phyloP scores from a whole-genome alignment of 2,329 filamentous ascomycete genomes.

The Fusarium chlamydosporum region DNA sequence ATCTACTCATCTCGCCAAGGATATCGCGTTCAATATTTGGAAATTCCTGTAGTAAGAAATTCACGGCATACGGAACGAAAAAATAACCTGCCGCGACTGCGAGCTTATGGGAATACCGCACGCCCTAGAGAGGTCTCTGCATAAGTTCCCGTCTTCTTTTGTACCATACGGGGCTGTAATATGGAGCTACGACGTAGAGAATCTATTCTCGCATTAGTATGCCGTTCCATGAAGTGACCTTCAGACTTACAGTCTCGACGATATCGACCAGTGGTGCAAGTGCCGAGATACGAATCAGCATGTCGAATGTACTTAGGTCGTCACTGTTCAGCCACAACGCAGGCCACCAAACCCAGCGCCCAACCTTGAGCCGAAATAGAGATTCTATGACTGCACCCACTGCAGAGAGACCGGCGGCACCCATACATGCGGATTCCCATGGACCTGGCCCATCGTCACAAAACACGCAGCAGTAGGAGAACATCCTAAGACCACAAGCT shows the following conservation, averaged over 20 bases:
- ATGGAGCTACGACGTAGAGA: conserved; percentile 12
- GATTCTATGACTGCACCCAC: conserved; percentile 19
- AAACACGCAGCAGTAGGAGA: conserved; percentile 18
- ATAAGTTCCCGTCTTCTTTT: conserved; percentile 7
- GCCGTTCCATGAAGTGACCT: too few species aligned
- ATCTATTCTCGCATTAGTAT: conserved; percentile 4
- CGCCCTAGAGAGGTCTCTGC: conserved; percentile 26
- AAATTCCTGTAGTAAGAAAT: neutral
- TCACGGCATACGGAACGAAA: neutral
- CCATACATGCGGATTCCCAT: conserved; percentile 12
- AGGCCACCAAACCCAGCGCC: conserved; percentile 24
- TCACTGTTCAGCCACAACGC: conserved; percentile 40
- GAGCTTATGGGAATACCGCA: conserved; percentile 16
- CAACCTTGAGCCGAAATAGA: conserved; percentile 10
- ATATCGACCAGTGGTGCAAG: conserved; percentile 46
- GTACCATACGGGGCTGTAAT: conserved; percentile 13
- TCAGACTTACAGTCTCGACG: conserved; percentile 43
- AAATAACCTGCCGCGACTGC: neutral
- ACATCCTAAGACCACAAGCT: conserved; percentile 38
- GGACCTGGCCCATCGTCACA: conserved; percentile 20
- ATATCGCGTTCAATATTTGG: neutral
- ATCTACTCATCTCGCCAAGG: neutral
- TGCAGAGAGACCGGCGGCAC: conserved; percentile 22
- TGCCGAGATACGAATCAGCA: conserved; percentile 38
- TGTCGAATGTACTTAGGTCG: conserved; percentile 17